Conservation (phyloP, 2,329 filamentous ascomycete genomes). For the Verticillium isaacii region DNA sequence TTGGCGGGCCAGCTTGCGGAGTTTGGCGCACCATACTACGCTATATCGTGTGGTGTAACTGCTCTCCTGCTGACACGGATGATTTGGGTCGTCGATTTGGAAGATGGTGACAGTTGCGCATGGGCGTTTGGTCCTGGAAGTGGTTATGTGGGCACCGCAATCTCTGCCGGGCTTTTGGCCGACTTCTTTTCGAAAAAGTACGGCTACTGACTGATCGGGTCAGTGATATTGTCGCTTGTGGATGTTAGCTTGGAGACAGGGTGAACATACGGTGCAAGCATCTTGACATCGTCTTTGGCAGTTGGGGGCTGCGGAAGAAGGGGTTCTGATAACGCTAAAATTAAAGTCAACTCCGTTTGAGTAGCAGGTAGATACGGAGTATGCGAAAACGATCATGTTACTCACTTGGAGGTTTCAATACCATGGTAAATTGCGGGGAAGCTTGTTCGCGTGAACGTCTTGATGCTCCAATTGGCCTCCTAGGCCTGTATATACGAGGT, state of each 20-base stretch:
- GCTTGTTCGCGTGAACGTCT: neutral
- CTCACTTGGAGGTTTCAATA: neutral
- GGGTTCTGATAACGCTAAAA: neutral
- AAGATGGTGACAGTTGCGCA: slow-evolving; percentile 2
- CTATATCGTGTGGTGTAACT: neutral
- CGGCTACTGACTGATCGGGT: neutral
- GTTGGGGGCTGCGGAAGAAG: neutral
- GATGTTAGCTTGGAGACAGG: neutral
- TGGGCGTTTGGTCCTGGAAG: slow-evolving; percentile 2
- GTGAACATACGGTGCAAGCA: neutral
- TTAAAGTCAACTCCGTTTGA: neutral
- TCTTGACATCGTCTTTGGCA: neutral
- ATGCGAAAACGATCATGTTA: neutral
- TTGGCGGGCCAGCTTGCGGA: neutral
- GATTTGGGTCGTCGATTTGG: slow-evolving; percentile 2
- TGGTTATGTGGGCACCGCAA: neutral
- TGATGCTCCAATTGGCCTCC: neutral
- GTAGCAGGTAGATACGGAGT: neutral
- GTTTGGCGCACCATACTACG: neutral
- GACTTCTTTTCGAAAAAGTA: neutral
- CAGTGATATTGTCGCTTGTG: neutral
- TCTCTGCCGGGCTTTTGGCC: neutral
- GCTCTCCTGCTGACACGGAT: neutral
- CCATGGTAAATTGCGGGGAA: neutral
- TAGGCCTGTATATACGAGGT: neutral